Conservation (phyloP, 2,329 filamentous ascomycete species). For the Emmonsiellopsis sp. region DNA sequence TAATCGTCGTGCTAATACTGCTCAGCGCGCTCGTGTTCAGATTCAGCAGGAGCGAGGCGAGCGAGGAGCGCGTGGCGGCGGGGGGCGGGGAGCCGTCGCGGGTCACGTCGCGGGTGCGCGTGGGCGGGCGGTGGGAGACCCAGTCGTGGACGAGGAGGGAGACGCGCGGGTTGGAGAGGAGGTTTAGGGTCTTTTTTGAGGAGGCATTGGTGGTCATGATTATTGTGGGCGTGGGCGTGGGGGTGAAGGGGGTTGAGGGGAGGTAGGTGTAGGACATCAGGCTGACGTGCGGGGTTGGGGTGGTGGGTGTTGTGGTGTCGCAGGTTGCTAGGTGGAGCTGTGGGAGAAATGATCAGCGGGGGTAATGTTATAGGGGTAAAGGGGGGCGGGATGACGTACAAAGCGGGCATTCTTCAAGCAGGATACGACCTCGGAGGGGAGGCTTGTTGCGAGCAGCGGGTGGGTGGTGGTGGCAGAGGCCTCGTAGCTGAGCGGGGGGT, state of each 20-base stretch:
- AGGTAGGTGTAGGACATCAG: conserved; percentile 99
- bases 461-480: conserved; percentile 64
- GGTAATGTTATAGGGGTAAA: conserved; percentile 7
- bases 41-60: conserved; percentile 77
- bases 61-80: conserved; percentile 56
- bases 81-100: conserved; percentile 55
- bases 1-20: conserved; percentile 87
- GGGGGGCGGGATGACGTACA: conserved; percentile 43
- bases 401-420: conserved; percentile 93
- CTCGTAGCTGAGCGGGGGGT: conserved; percentile 64
- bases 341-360: conserved; percentile 6
- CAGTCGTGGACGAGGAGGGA: conserved; percentile 96
- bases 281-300: conserved; percentile 79
- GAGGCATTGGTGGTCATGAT: conserved; percentile 85
- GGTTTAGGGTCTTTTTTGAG: conserved; percentile 62
- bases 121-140: conserved; percentile 86
- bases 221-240: conserved; percentile 72
- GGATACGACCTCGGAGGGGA: conserved; percentile 77
- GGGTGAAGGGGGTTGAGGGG: conserved; percentile 59
- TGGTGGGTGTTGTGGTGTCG: conserved; percentile 67
- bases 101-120: conserved; percentile 49
- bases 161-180: conserved; percentile 74
- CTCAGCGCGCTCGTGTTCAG: conserved; percentile 83
- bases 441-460: conserved; percentile 56
- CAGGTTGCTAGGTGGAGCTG: conserved; percentile 94